Evolutionary conservation across 2,329 filamentous ascomycete genomes (phyloP), one percentile per base, ranked within the genome.

Genomic region (Pseudodiploospora longispora): DNA sequence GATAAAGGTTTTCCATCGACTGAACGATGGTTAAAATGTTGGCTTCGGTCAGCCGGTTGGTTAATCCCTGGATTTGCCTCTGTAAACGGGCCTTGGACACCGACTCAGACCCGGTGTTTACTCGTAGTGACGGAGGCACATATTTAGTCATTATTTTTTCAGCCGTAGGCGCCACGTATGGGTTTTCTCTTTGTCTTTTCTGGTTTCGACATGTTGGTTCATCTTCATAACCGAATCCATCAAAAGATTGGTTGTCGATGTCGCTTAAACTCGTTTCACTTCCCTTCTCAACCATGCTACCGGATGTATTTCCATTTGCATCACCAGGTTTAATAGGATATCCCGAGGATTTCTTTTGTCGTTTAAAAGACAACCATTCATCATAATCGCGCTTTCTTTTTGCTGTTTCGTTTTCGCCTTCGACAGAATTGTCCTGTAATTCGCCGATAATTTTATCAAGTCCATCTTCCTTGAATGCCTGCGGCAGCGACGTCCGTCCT

Each of bases 31-130:
- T 85, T 5, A 95, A 64, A 50, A 98, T 72, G 55, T 93, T 97
- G 33, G 88, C 82, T 59, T 97, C 91, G 0, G 93, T 96, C 30
- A 98, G 73, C 59, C 91, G 84, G 63, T 98, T 98, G 59, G 98
- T 76, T 12, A 93, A 75, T 58, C 93, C 91, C 60, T 97, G 89
- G 0, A 87, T 74, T 57, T 94, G 87, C 49, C 87, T 80, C 47
- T 82, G 81, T 40, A 98, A 69, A 34, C 85, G 81, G 9, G 72
- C 71, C 39, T 85, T 70, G 36, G 76, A 70, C 60, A 94, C 85
- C 1, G 76, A 74, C 50, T 86, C 82, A 0, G 80, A 78, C 1
- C 75, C 72, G 3, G 76, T 65, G 31, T 75, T 68, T 52, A 76
- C 82, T 38, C 89, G 79, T 42, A 93, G 68, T 1, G 90, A 95